Evolutionary conservation across 768 basidiomycete genomes (phyloP), one percentile per base, ranked within the genome.

Genomic region (Kwoniella sp.): DNA sequence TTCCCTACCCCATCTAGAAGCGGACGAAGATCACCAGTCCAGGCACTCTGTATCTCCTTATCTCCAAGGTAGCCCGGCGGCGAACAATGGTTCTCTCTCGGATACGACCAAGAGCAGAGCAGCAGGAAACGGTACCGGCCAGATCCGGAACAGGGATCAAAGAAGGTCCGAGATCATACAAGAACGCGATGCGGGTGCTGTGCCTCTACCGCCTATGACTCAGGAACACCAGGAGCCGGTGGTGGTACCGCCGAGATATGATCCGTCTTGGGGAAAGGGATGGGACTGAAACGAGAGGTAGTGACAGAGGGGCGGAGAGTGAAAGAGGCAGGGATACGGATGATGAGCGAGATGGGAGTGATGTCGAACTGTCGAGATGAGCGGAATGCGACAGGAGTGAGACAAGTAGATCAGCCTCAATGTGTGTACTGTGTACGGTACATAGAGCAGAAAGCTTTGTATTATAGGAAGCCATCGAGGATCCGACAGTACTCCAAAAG

Each of bases 211-310:
- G 26, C 24, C 56, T 8, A 19, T n/a, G n/a, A 24, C 27, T 25
- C 44, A 47, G 40, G 40, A 37, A 26, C 15, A 22, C 1, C 19
- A 33, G 9, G 58, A 58, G n/a, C 46, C 24, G 2, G 33, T 37
- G 30, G 37, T 51, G 19, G 48, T 62, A 29, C 60, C 60, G 6
- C 60, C 60, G 1, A 54, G 60, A 21, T 62, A 62, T 48, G 50
- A 62, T 55, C 60, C 60, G 12, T 47, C 51, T 13, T 62, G 60
- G 60, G 60, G 46, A n/a, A 30, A 8, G 10, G 21, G 2, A 6
- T 49, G 54, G 26, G 27, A 55, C 10, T 3, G 17, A 10, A 15
- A 6, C 26, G 36, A 36, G 40, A 24, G 36, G 26, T 27, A 24
- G 27, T 7, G 29, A 50, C 30, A 27, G 27, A 22, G 27, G 37